phyloP scores from a whole-genome alignment of 192 early-diverging fungal species.

The Coemansia reversa region DNA sequence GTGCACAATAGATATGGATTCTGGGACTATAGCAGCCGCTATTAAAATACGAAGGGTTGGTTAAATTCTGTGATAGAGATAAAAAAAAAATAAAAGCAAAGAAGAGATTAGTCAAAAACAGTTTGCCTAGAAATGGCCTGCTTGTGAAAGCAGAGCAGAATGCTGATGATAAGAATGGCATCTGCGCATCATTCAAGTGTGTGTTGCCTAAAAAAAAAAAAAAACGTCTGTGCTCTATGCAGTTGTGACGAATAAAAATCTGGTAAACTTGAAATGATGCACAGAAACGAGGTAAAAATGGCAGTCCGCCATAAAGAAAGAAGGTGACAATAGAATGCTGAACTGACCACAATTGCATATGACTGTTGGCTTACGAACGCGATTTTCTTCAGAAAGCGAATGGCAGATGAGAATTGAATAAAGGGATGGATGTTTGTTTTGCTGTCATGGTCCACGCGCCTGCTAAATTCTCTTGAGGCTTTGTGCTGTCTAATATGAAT shows the following conservation, averaged over 20 bases:
- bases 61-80: neutral
- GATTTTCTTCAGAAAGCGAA: neutral
- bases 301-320: neutral
- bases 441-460: neutral
- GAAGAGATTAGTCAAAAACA: constrained; percentile 1
- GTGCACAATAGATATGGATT: neutral
- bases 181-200: neutral
- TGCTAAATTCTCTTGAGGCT: neutral
- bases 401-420: neutral
- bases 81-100: neutral
- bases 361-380: neutral
- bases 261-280: neutral
- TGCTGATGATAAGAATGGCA: neutral
- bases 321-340: neutral
- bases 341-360: neutral
- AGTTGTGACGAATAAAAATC: neutral
- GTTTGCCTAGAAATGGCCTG: neutral
- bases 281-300: too few relatives aligned
- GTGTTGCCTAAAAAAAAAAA: neutral
- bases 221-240: neutral
- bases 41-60: neutral
- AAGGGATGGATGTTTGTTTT: neutral
- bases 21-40: neutral
- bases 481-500: neutral
- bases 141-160: neutral